Evolutionary conservation across 371 early-diverging fungal genomes (phyloP).

Genomic region (Actinomortierella wolfii): DNA sequence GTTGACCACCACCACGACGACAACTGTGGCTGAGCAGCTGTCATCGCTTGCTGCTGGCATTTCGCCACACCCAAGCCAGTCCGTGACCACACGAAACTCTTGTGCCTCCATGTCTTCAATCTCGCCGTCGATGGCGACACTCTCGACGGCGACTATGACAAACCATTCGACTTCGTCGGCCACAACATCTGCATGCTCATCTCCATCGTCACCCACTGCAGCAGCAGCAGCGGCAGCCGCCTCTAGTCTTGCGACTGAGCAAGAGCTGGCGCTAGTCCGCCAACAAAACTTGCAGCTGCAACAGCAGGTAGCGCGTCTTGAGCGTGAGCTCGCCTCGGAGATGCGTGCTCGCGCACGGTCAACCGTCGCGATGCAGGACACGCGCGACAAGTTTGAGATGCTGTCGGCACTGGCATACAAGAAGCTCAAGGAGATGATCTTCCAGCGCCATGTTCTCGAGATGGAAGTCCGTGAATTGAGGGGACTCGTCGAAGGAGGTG

Average conservation of each 20-base stretch:
- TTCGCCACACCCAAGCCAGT: neutral
- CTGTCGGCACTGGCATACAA: conserved; percentile 51
- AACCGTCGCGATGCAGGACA: conserved; percentile 42
- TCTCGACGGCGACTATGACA: too few species aligned
- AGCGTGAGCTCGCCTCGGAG: conserved; percentile 46
- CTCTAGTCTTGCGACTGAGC: too few species aligned
- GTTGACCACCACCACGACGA: conserved; percentile 2
- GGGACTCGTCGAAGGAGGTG: neutral
- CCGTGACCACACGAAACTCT: too few species aligned
- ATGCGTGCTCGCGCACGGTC: conserved; percentile 35
- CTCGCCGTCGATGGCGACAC: too few species aligned
- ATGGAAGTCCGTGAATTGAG: neutral
- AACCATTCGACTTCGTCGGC: too few species aligned
- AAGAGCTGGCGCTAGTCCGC: neutral
- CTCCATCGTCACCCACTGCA: too few species aligned
- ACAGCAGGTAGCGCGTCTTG: conserved; percentile 8
- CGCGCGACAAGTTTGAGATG: conserved; percentile 48
- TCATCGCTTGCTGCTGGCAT: neutral
- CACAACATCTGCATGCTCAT: too few species aligned
- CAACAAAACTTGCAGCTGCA: neutral
- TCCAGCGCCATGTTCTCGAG: conserved; percentile 1
- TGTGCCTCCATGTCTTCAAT: too few species aligned
- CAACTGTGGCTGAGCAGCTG: neutral
- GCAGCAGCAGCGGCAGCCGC: too few species aligned
- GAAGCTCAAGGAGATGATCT: conserved; percentile 27